Conservation (phyloP, 257 asterid genomes). For the Anisodus tanguticus region DNA sequence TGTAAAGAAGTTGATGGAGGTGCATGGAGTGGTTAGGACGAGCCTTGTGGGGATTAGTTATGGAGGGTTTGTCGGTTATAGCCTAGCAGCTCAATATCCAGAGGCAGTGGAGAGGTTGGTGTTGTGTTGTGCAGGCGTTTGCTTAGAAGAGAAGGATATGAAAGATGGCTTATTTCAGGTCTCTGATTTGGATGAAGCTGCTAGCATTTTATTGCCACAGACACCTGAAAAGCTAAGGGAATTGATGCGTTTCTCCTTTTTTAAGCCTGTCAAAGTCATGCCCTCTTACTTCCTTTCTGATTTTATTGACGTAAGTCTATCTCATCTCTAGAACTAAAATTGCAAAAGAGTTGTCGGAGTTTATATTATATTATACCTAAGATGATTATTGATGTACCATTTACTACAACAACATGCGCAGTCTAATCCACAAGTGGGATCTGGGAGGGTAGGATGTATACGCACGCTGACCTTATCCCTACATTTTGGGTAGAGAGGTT, state of each 20-base stretch:
- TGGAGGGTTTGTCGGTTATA: slow-evolving; percentile 88
- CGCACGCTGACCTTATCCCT: too few relatives aligned
- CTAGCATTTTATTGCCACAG: slow-evolving; percentile 78
- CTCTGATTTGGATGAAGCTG: slow-evolving; percentile 75
- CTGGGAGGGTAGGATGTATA: too few relatives aligned
- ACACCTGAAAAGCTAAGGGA: slow-evolving; percentile 80
- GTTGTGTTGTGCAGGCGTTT: slow-evolving; percentile 83
- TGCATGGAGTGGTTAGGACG: slow-evolving; percentile 52
- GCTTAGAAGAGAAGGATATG: slow-evolving; percentile 84
- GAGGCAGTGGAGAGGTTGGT: slow-evolving; percentile 73
- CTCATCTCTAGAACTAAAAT: background rate
- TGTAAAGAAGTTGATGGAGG: slow-evolving; percentile 70
- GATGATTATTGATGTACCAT: too few relatives aligned
- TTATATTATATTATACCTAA: too few relatives aligned
- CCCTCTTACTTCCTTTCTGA: slow-evolving; percentile 87
- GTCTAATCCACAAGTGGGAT: too few relatives aligned
- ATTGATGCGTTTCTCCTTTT: slow-evolving; percentile 74
- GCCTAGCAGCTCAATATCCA: slow-evolving; percentile 81
- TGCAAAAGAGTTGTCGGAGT: background rate
- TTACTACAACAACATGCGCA: too few relatives aligned
- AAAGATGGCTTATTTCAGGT: slow-evolving; percentile 69
- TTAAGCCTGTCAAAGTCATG: slow-evolving; percentile 61
- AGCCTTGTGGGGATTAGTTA: slow-evolving; percentile 87
- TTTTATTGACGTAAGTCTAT: slow-evolving; percentile 63
- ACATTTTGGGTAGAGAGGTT: too few relatives aligned